Percentiles rank a stretch among this genome's conserved stretches.
Evolutionary conservation across 305 asterid species (phyloP).

Genomic region (Caryopteris hybrid): DNA sequence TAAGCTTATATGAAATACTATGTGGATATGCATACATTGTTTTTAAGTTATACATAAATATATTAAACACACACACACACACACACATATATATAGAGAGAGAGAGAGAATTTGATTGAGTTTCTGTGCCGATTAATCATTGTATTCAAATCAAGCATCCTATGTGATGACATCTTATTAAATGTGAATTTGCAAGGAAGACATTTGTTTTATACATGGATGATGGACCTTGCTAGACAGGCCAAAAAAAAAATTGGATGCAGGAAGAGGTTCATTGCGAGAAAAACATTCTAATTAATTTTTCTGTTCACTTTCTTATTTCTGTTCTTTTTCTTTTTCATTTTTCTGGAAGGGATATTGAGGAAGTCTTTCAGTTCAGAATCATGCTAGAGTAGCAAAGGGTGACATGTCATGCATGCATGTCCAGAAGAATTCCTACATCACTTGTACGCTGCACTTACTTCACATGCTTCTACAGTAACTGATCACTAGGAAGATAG

Average conservation of each 20-base stretch:
- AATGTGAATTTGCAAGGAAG: constrained; percentile 20
- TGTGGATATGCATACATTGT: background rate
- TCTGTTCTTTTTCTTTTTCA: background rate
- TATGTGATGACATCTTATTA: constrained; percentile 18
- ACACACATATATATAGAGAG: background rate
- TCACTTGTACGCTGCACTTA: background rate
- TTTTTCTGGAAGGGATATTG: background rate
- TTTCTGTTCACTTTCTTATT: constrained; percentile 6
- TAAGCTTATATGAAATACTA: background rate
- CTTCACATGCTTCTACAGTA: constrained; percentile 12
- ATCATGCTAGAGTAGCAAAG: constrained; percentile 6
- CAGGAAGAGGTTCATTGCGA: constrained; percentile 12
- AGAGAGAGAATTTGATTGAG: constrained; percentile 6
- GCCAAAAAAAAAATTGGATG: constrained; percentile 11
- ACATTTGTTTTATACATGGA: constrained; percentile 8
- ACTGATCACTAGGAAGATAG: background rate
- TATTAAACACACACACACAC: background rate
- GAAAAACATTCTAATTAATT: constrained; percentile 10
- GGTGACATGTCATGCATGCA: constrained; percentile 9
- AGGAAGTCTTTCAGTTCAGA: constrained; percentile 11
- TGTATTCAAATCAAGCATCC: constrained; percentile 20
- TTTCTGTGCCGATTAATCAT: constrained; percentile 9
- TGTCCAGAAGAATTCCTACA: constrained; percentile 3
- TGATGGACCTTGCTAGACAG: constrained; percentile 14
- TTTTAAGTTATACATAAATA: background rate